phyloP scores from a whole-genome alignment of 1,284 basidiomycete genomes.

The Cryptococcus sp. region DNA sequence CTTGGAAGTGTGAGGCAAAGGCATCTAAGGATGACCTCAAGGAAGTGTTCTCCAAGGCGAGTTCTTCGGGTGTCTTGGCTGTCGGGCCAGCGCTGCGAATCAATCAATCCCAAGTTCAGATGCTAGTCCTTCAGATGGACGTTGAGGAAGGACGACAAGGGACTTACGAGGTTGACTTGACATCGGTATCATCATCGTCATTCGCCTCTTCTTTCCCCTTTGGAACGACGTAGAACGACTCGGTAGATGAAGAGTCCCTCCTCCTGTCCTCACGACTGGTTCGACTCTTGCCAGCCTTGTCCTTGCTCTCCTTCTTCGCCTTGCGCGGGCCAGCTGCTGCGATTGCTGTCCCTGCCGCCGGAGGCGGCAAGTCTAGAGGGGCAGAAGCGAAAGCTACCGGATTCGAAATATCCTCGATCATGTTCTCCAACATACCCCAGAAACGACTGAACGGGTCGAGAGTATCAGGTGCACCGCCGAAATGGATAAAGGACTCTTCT shows the following conservation, averaged over 20 bases:
- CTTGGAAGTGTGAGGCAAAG: slow-evolving; percentile 43
- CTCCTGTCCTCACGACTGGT: slow-evolving; percentile 4
- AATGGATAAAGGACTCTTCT: slow-evolving; percentile 39
- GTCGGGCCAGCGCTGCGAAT: slow-evolving; percentile 9
- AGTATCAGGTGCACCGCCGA: slow-evolving; percentile 39
- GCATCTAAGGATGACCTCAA: slow-evolving; percentile 49
- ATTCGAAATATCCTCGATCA: slow-evolving; percentile 49
- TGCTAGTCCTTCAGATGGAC: not conserved
- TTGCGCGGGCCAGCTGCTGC: slow-evolving; percentile 3
- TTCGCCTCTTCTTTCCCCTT: slow-evolving; percentile 2
- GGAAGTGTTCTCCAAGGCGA: slow-evolving; percentile 49
- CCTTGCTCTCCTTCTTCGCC: slow-evolving; percentile 6
- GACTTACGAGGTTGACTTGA: not conserved
- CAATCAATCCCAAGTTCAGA: not conserved
- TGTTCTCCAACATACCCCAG: slow-evolving; percentile 53
- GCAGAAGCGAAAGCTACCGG: slow-evolving; percentile 50
- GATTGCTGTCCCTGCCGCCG: not conserved
- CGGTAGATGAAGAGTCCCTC: slow-evolving; percentile 26
- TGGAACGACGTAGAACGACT: slow-evolving; percentile 43
- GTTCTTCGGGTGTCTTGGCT: slow-evolving; percentile 51
- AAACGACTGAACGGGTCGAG: slow-evolving; percentile 52
- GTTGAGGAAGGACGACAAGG: not conserved
- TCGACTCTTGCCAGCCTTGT: slow-evolving; percentile 13
- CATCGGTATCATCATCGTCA: not conserved
- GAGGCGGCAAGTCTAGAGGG: slow-evolving; percentile 23